Evolutionary conservation across 228 moss, liverwort and hornwort genomes (phyloP), one percentile per base, ranked within the genome.

Genomic region (Sphagnum magellanicum): DNA sequence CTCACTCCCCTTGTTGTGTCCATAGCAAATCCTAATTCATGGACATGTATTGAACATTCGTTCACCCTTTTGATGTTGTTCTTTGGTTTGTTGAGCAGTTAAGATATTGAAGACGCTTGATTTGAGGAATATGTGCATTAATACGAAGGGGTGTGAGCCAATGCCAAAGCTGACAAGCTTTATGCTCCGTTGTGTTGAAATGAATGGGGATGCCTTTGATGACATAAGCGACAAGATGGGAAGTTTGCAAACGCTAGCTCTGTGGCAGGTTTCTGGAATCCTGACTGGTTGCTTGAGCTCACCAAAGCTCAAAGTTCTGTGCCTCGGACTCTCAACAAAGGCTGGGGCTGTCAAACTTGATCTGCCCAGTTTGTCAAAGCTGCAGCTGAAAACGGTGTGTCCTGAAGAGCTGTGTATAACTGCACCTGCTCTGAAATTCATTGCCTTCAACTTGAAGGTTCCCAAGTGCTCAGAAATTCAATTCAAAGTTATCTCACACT

Each of bases 121-220:
- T 70, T 67, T 86, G 63, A 80, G 86, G 53, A 86, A 86, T 69
- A 83, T 86, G 86, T 86, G 82, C 59, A 70, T 86, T 15, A 82
- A 86, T 47, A 68, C 76, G 3, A 72, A 49, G 12, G 80, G 60
- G 9, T 47, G 81, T 48, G 75, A 80, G 51, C 78, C 73, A 59
- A 86, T 86, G 86, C 80, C 80, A 4, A 55, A n/a, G 59, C 6
- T 86, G 73, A 74, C 69, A 5, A 86, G 72, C 78, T 76, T 82
- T 66, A 82, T 82, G 1, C 63, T 86, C 51, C 80, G 82, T 0
- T 86, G 86, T 5, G 86, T 80, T 50, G 82, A 86, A 51, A 78
- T 82, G 32, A 70, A 66, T 6, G 78, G 69, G 4, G 67, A 73
- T 6, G 48, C 72, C 46, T 72, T 86, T 50, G 72, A 80, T 12